These are phyloP conservation scores for Anisodus tanguticus DNA, from an alignment of 257 asterid genomes.

Conservation along the genomic window DNA sequence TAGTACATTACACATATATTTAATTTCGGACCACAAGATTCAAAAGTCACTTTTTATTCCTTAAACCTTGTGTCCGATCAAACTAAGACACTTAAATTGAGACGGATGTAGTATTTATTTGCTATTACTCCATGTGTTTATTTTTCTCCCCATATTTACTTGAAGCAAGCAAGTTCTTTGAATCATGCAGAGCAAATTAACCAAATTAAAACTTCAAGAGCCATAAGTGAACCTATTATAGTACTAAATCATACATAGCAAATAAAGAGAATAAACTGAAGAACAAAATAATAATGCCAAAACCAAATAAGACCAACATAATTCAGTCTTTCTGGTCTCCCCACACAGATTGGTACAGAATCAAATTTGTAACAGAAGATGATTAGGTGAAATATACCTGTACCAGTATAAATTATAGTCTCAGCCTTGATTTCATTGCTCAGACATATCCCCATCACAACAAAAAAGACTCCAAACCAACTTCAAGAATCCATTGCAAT, in stretches of 20 bases:
- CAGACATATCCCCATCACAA: constrained; percentile 76
- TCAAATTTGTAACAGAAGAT: constrained; percentile 1
- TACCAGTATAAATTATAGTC: constrained; percentile 54
- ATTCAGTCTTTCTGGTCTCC: neutral
- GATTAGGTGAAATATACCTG: constrained; percentile 43
- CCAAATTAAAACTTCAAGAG: neutral
- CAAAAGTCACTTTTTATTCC: no score
- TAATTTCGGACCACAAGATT: no score
- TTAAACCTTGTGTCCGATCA: no score
- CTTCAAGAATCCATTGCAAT: constrained; percentile 39
- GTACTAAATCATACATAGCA: neutral
- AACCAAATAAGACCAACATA: neutral
- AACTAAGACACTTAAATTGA: no score
- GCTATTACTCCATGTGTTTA: neutral
- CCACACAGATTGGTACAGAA: neutral
- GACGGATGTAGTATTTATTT: neutral
- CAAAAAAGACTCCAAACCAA: constrained; percentile 32
- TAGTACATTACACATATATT: no score
- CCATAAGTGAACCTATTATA: neutral
- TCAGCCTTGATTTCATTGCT: constrained; percentile 92
- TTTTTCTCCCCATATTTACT: neutral
- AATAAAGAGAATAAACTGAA: neutral
- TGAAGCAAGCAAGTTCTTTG: neutral
- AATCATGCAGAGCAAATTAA: neutral
- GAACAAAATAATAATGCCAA: neutral